A percentile compares a stretch with the other conserved stretches of the same genome.
Evolutionary conservation across 2,329 filamentous ascomycete species (phyloP).

Genomic region (Emergomyces orientalis): DNA sequence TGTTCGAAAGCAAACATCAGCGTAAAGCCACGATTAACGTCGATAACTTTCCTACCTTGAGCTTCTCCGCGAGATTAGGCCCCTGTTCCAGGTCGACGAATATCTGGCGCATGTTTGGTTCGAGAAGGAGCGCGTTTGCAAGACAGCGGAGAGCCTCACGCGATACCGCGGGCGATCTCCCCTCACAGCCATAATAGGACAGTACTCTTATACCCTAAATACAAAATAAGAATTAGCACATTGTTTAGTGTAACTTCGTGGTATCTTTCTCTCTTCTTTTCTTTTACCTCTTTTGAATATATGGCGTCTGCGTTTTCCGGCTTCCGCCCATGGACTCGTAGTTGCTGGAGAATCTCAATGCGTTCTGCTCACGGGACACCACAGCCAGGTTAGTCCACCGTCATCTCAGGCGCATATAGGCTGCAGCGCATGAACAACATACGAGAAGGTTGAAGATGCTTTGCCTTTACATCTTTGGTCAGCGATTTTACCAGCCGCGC

Average conservation of each 20-base stretch:
- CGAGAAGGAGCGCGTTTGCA: conserved; percentile 72
- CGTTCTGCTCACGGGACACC: conserved; percentile 21
- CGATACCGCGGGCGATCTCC: conserved; percentile 52
- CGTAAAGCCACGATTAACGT: background rate
- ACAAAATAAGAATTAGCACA: conserved; percentile 1
- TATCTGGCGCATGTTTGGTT: conserved; percentile 57
- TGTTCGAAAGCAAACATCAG: background rate
- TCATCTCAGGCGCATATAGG: background rate
- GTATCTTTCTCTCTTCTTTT: conserved; percentile 15
- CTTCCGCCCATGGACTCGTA: conserved; percentile 72
- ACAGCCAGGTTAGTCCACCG: background rate
- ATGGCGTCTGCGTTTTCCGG: conserved; percentile 67
- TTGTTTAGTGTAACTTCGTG: background rate
- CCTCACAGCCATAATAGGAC: conserved; percentile 62
- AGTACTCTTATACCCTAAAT: conserved; percentile 64
- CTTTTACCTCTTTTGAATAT: conserved; percentile 63
- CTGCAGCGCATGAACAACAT: conserved; percentile 23
- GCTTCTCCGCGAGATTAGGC: conserved; percentile 56
- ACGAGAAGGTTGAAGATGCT: conserved; percentile 53
- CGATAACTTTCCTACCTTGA: conserved; percentile 44
- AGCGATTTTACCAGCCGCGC: conserved; percentile 55
- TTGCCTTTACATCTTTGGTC: conserved; percentile 51
- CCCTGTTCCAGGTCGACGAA: conserved; percentile 63
- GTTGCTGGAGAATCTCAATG: conserved; percentile 44
- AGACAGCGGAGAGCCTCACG: conserved; percentile 72